Base-by-base conservation (phyloP, 1,139 yeast genomes). In the Suhomyces coccinellae region DNA sequence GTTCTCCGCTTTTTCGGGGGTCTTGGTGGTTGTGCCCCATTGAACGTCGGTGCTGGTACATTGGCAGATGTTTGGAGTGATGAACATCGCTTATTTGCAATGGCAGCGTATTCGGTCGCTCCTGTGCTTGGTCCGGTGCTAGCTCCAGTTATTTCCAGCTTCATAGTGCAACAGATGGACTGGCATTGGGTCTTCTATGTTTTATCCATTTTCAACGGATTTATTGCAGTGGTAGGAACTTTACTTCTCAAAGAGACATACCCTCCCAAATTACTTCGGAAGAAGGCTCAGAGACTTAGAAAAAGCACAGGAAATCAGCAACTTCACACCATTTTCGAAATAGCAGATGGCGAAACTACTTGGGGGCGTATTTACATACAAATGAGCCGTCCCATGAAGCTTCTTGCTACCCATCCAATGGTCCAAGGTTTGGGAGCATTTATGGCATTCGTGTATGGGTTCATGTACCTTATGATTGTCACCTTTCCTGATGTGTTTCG, bases 41-140 rank as follows among this genome's bases (percentile, higher is more conserved):
- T 83, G 38, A 79, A 82, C 43, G 83, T 82, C n/a, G 86, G 87
- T n/a, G 87, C 86, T 1, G 89, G 88, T 28, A 76, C 82, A 4
- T 59, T 83, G 40, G 84, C 85, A n/a, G 89, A 83, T 56, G 60
- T 82, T 46, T 83, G 75, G 64, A 67, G 69, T 39, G 81, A 80
- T 50, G 56, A 63, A 29, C 71, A 77, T 36, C 67, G 88, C 40
- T 80, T 78, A 40, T 56, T 69, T 28, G 87, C 87, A 2, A 67
- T 83, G 71, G 82, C 84, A 0, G 62, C 79, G n/a, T 83, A 78
- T 59, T 71, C 81, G 1, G 56, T 81, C 26, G 83, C 84, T 22
- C 87, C 88, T 1, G 63, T 79, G 1, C 49, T 69, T 22, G 74
- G 74, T 0, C 73, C 74, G 1, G 68, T 66, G 4, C 53, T 68